phyloP scores from a whole-genome alignment of 2,329 filamentous ascomycete genomes.

The Pseudogymnoascus sp. region DNA sequence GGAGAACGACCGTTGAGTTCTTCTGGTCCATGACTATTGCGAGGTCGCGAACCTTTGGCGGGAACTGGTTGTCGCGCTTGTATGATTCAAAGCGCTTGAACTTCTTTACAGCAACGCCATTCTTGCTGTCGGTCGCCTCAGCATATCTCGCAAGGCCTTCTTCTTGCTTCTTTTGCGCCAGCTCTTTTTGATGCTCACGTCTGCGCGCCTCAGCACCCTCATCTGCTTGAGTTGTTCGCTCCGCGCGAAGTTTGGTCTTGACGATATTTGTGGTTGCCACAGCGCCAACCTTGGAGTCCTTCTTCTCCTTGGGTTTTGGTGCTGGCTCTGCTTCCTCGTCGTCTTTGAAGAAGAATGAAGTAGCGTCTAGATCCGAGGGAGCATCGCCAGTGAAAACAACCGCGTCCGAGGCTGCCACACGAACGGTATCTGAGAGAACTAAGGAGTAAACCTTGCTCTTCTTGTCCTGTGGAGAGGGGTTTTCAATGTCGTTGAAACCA shows the following conservation, averaged over 20 bases:
- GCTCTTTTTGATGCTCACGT: constrained; percentile 85
- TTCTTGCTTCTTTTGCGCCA: constrained; percentile 78
- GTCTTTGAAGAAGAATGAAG: constrained; percentile 98
- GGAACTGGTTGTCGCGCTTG: constrained; percentile 93
- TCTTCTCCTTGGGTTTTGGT: constrained; percentile 82
- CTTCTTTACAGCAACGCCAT: constrained; percentile 90
- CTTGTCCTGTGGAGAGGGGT: constrained; percentile 80
- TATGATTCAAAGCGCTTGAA: constrained; percentile 99
- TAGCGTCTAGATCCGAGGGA: constrained; percentile 81
- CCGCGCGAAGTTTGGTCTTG: constrained; percentile 82
- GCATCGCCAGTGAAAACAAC: constrained; percentile 92
- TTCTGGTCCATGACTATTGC: constrained; percentile 87
- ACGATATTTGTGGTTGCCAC: constrained; percentile 94
- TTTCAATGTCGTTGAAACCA: constrained; percentile 81
- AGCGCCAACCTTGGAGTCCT: constrained; percentile 70
- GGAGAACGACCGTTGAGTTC: constrained; percentile 81
- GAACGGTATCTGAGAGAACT: constrained; percentile 85
- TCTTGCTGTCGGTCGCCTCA: constrained; percentile 73
- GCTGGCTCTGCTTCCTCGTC: constrained; percentile 79
- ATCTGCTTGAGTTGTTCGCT: constrained; percentile 78
- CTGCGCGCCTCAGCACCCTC: constrained; percentile 83
- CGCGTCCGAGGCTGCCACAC: constrained; percentile 68
- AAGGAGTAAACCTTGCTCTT: constrained; percentile 83
- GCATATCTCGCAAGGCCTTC: constrained; percentile 80
- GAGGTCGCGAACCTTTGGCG: constrained; percentile 70